phyloP scores from a whole-genome alignment of 2,329 filamentous ascomycete genomes.

The Pyrenochaeta sp. region DNA sequence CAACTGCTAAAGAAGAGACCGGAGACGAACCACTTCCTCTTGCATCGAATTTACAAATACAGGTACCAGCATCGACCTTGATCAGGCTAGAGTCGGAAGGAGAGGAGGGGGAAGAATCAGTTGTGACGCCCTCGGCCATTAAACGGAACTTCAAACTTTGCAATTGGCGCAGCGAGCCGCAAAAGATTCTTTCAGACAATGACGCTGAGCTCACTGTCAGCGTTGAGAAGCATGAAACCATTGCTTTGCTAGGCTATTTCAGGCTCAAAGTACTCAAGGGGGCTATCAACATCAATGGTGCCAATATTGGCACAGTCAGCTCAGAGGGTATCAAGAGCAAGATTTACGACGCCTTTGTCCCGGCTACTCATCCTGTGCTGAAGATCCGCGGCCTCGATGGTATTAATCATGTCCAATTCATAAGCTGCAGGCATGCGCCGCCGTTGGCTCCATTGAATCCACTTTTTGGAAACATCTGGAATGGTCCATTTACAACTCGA shows the following conservation, averaged over 20 bases:
- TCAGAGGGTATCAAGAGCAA: slow-evolving; percentile 20
- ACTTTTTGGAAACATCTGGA: slow-evolving; percentile 72
- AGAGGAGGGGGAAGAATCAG: slow-evolving; percentile 24
- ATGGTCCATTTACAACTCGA: slow-evolving; percentile 48
- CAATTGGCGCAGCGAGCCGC: slow-evolving; percentile 36
- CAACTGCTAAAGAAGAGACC: slow-evolving; percentile 18
- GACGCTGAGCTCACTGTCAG: slow-evolving; percentile 33
- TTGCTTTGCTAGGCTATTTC: slow-evolving; percentile 68
- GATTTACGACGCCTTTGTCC: slow-evolving; percentile 66
- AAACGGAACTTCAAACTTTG: slow-evolving; percentile 37
- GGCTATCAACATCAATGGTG: slow-evolving; percentile 70
- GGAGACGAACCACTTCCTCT: slow-evolving; percentile 19
- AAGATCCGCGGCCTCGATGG: slow-evolving; percentile 67
- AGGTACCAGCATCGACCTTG: slow-evolving; percentile 9
- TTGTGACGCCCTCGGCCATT: slow-evolving; percentile 4
- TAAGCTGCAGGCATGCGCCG: slow-evolving; percentile 56
- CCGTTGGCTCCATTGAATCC: slow-evolving; percentile 69
- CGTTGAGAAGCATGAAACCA: slow-evolving; percentile 43
- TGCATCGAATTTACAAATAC: slow-evolving; percentile 23
- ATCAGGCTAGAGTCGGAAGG: slow-evolving; percentile 20
- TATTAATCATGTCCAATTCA: slow-evolving; percentile 56
- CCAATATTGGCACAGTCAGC: slow-evolving; percentile 61
- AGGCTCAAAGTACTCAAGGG: slow-evolving; percentile 69
- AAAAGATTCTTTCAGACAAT: slow-evolving; percentile 33
- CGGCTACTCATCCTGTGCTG: slow-evolving; percentile 73